A percentile compares a stretch with the other conserved stretches of the same genome.
phyloP scores from a whole-genome alignment of 1,139 yeast genomes.

The Hemisphaericaspora lyxosophila region DNA sequence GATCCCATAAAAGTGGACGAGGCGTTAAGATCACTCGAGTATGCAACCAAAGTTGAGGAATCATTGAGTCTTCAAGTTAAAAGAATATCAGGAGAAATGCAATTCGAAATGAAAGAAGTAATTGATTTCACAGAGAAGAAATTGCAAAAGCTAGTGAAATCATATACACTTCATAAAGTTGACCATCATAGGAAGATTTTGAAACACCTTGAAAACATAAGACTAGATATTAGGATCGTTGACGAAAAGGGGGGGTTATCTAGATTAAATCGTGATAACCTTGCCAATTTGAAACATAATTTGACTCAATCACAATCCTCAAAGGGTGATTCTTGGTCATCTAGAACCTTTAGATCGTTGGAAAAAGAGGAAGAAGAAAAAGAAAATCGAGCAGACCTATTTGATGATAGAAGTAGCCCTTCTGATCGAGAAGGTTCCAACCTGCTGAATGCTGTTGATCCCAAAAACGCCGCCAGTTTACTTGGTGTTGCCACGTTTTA shows the following conservation, averaged over 20 bases:
- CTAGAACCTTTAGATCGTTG: conserved; percentile 61
- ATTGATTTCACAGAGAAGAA: conserved; percentile 55
- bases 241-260: conserved; percentile 82
- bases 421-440: conserved; percentile 18
- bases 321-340: conserved; percentile 62
- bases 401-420: conserved; percentile 7
- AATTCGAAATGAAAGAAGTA: conserved; percentile 65
- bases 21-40: conserved; percentile 75
- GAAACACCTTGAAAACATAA: conserved; percentile 69
- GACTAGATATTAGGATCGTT: conserved; percentile 72
- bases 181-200: conserved; percentile 85
- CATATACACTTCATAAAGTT: conserved; percentile 67
- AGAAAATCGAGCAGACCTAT: conserved; percentile 22
- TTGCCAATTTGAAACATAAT: conserved; percentile 47
- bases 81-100: conserved; percentile 83
- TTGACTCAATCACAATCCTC: conserved; percentile 50
- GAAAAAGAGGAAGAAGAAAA: conserved; percentile 34
- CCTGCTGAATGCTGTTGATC: conserved; percentile 54
- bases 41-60: conserved; percentile 77
- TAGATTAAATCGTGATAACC: conserved; percentile 73
- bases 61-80: conserved; percentile 72
- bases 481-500: conserved; percentile 76
- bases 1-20: conserved; percentile 91
- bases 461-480: conserved; percentile 77
- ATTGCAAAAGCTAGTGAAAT: conserved; percentile 54